Base-by-base conservation (phyloP, 2,329 filamentous ascomycete species). In the Colletotrichum nymphaeae region DNA sequence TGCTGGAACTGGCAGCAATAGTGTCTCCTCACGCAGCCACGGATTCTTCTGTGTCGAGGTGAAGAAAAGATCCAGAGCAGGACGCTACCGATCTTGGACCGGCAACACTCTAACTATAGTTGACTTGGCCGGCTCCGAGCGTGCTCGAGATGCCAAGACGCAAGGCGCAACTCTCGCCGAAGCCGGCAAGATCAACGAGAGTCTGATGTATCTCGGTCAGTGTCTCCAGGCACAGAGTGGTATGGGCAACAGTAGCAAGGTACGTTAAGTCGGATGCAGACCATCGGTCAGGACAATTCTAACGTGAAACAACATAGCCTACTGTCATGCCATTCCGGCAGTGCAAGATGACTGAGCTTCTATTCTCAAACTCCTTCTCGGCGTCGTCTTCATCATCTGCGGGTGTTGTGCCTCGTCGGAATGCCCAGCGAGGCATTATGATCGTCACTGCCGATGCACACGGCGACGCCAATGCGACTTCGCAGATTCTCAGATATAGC, bases 161-260 rank as follows among this genome's bases (percentile, higher is more conserved):
- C 94, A 95, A 0, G 97, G 97, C 14, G 92, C 95, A 4, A 98
- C 96, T 0, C 89, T 99, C 16, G 96, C 94, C 0, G 97, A 99
- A 84, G 97, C 96, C 46, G 97, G 97, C 66, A 98, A 98, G 84
- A 99, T 99, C 81, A 99, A 99, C 79, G 95, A 98, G 83, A 97
- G 94, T 79, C 86, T 99, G 80, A 99, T 99, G 97, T 98, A 98
- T 81, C 89, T 99, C 1, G 97, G 97, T 0, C 97, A 98, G 80
- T 99, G 97, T 80, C 89, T 99, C 78, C 96, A 98, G 81, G 96
- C 98, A 88, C 96, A 98, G 81, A 95, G 93, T 73, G 94, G 96
- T 77, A 88, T 92, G 37, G 92, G 92, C 56, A 92, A 88, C 75
- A 92, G 91, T 14, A 91, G 89, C 80, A 96, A 94, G 89, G 93